Percentiles rank a stretch among this genome's conserved stretches.
phyloP scores from a whole-genome alignment of 2,329 filamentous ascomycete genomes.

The Fonsecaea pedrosoi region DNA sequence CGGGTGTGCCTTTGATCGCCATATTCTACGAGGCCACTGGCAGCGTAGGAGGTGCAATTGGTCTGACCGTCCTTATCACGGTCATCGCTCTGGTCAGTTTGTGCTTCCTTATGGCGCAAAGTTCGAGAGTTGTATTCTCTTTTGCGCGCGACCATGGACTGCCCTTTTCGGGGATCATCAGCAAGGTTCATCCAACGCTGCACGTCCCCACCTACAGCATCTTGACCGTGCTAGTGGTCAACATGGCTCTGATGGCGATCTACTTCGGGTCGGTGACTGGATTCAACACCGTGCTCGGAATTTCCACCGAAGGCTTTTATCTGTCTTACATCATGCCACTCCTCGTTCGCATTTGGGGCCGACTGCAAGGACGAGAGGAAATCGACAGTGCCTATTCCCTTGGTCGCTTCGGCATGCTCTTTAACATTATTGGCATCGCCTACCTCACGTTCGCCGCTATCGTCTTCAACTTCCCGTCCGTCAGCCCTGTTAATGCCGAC shows the following conservation, averaged over 20 bases:
- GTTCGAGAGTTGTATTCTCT: constrained; percentile 45
- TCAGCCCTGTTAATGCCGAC: constrained; percentile 57
- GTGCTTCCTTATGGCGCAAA: constrained; percentile 55
- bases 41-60: constrained; percentile 51
- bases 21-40: constrained; percentile 54
- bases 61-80: constrained; percentile 49
- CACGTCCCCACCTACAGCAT: constrained; percentile 50
- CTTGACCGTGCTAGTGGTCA: constrained; percentile 47
- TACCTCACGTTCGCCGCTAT: constrained; percentile 62
- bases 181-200: constrained; percentile 54
- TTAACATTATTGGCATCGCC: constrained; percentile 59
- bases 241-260: constrained; percentile 61
- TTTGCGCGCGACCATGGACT: constrained; percentile 49
- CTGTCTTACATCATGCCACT: constrained; percentile 65
- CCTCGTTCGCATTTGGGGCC: constrained; percentile 57
- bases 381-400: constrained; percentile 44
- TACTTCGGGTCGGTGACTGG: constrained; percentile 63
- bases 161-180: constrained; percentile 19
- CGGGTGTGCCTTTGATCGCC: constrained; percentile 53
- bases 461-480: constrained; percentile 62
- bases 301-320: constrained; percentile 65
- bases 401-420: constrained; percentile 50
- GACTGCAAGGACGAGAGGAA: constrained; percentile 50
- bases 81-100: constrained; percentile 19
- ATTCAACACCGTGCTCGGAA: constrained; percentile 63